Percentiles rank a stretch among this genome's conserved stretches.
phyloP scores from a whole-genome alignment of 805 yeast species.

The Metschnikowia corniflorae region DNA sequence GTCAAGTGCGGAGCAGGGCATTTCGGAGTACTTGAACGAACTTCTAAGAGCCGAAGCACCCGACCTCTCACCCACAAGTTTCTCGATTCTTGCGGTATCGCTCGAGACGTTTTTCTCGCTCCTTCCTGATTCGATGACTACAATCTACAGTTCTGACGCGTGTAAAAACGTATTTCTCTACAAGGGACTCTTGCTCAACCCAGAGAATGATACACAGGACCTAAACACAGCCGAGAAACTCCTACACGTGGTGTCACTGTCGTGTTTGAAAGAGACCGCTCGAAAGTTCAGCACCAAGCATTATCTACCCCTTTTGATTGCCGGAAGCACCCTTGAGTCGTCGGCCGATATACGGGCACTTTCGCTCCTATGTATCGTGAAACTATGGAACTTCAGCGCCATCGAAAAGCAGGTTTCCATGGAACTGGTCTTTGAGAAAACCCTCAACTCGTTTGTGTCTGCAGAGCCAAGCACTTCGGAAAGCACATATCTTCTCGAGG shows the following conservation, averaged over 20 bases:
- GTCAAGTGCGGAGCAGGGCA: not conserved
- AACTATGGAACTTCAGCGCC: slow-evolving; percentile 19
- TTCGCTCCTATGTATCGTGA: slow-evolving; percentile 17
- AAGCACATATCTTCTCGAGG: slow-evolving; percentile 8
- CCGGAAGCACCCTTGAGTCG: slow-evolving; percentile 8
- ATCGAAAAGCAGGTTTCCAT: slow-evolving; percentile 16
- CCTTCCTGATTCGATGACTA: slow-evolving; percentile 9
- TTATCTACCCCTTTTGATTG: slow-evolving; percentile 13
- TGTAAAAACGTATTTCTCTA: slow-evolving; percentile 13
- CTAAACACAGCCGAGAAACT: slow-evolving; percentile 9
- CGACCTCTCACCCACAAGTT: not conserved
- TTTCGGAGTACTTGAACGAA: not conserved
- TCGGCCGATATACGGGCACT: slow-evolving; percentile 6
- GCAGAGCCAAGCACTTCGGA: slow-evolving; percentile 1
- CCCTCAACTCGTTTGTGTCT: slow-evolving; percentile 3
- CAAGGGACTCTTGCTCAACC: slow-evolving; percentile 8
- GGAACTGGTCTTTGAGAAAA: slow-evolving; percentile 8
- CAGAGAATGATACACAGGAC: slow-evolving; percentile 7
- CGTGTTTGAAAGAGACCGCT: slow-evolving; percentile 16
- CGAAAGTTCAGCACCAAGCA: slow-evolving; percentile 16
- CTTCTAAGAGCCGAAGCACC: slow-evolving; percentile 1
- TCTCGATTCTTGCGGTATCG: slow-evolving; percentile 4
- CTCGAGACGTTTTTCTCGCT: slow-evolving; percentile 16
- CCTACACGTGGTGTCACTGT: slow-evolving; percentile 13
- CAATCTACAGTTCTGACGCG: slow-evolving; percentile 10